Conservation (phyloP, 208 protist species). For the Leishmania major region DNA sequence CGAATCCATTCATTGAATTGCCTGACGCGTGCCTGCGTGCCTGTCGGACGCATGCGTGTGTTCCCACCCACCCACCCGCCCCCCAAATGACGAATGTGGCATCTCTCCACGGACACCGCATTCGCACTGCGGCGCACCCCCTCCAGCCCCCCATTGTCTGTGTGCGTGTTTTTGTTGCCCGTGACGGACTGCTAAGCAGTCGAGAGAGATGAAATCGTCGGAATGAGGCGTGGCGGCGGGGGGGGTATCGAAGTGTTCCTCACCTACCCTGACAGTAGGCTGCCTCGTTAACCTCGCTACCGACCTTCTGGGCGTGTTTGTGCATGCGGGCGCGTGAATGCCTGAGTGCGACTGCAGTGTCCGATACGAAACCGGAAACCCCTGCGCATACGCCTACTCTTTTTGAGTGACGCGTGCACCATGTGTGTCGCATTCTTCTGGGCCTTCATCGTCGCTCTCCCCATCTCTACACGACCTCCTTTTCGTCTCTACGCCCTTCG, state of each 20-base stretch:
- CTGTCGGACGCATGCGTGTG: neutral
- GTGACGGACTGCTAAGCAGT: too few relatives aligned
- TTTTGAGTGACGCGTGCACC: neutral
- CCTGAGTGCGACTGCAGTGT: neutral
- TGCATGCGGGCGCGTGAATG: neutral
- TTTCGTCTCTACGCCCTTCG: neutral
- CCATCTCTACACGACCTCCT: neutral
- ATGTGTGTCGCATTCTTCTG: neutral
- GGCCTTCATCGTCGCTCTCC: neutral
- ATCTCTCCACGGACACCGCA: constrained; percentile 19
- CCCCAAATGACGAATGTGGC: constrained; percentile 16
- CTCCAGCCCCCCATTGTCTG: too few relatives aligned
- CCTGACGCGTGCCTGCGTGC: constrained; percentile 13
- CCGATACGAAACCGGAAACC: neutral
- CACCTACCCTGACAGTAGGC: too few relatives aligned
- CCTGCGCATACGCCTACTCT: neutral
- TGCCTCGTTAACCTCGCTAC: neutral
- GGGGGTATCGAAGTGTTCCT: too few relatives aligned
- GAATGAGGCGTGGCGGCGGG: too few relatives aligned
- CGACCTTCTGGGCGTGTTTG: neutral
- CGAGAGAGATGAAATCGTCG: too few relatives aligned
- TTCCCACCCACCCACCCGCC: neutral
- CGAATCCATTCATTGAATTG: constrained; percentile 7
- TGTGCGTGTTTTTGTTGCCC: too few relatives aligned
- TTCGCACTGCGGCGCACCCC: neutral